These are phyloP conservation scores for Globisporangium paroecandrum DNA, from an alignment of 352 stramenopile genomes.

Conservation along the genomic window DNA sequence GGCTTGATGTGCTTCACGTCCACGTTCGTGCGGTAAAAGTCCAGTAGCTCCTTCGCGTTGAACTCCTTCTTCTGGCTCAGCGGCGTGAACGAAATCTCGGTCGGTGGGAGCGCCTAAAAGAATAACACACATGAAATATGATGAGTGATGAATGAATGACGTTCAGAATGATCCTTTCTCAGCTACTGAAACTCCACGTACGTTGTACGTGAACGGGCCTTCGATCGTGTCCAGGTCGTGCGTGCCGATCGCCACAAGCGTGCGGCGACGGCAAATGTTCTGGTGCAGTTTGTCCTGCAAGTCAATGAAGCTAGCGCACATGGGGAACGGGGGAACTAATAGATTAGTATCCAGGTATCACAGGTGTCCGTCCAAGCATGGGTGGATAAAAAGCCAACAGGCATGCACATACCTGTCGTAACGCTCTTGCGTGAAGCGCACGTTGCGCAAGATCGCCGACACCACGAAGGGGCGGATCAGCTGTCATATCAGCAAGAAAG, in stretches of 20 bases:
- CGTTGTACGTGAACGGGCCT: slow-evolving; percentile 91
- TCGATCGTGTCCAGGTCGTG: slow-evolving; percentile 97
- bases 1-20: slow-evolving; percentile 98
- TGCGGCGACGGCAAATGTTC: slow-evolving; percentile 99
- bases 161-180: background rate
- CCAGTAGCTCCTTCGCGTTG: slow-evolving; percentile 92
- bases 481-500: slow-evolving; percentile 21
- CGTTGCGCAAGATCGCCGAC: slow-evolving; percentile 95
- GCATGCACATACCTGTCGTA: slow-evolving; percentile 87
- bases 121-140: background rate
- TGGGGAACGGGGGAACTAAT: no score
- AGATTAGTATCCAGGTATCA: no score
- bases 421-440: slow-evolving; percentile 94
- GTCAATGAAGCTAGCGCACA: slow-evolving; percentile 94
- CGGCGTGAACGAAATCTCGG: slow-evolving; percentile 97
- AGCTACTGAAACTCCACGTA: slow-evolving; percentile 22
- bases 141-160: background rate
- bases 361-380: background rate
- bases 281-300: slow-evolving; percentile 99
- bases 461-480: slow-evolving; percentile 96
- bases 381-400: background rate
- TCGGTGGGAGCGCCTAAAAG: slow-evolving; percentile 82
- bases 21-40: slow-evolving; percentile 94
- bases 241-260: slow-evolving; percentile 99
- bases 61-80: slow-evolving; percentile 91